Conservation (phyloP, 176 grass and related monocot genomes). For the Carex littledalei region DNA sequence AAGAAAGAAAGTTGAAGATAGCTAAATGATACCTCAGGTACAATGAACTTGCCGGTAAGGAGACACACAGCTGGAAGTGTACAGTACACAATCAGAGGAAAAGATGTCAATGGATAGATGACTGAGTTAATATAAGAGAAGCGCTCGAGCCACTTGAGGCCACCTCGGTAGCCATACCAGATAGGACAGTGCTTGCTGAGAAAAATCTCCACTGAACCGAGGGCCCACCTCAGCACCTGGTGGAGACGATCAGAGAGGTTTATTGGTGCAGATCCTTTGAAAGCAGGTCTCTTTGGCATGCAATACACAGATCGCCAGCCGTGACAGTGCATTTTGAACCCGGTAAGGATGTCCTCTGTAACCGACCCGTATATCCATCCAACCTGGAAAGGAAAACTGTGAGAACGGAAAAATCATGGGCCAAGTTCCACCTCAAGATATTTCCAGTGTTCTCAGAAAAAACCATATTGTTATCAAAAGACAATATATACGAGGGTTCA, state of each 20-base stretch:
- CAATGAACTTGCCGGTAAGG: conserved; percentile 44
- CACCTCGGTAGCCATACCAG: conserved; percentile 49
- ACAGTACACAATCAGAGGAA: conserved; percentile 45
- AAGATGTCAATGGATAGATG: conserved; percentile 49
- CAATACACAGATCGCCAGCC: conserved; percentile 56
- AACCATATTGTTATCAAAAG: too few relatives aligned
- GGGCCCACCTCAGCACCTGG: conserved; percentile 48
- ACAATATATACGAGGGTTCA: too few relatives aligned
- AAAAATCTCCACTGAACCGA: conserved; percentile 52
- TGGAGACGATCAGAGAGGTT: conserved; percentile 49
- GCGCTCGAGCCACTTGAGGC: conserved; percentile 40
- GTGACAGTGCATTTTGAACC: conserved; percentile 54
- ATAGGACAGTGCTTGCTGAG: conserved; percentile 56
- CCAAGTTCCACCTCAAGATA: not conserved
- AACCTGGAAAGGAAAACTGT: conserved; percentile 23
- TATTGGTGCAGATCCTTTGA: conserved; percentile 47
- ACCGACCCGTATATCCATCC: conserved; percentile 54
- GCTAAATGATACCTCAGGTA: conserved; percentile 34
- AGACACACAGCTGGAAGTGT: conserved; percentile 47
- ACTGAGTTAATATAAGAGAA: conserved; percentile 48
- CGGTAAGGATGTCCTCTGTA: conserved; percentile 45
- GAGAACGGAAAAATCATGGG: not conserved
- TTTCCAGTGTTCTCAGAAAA: not conserved
- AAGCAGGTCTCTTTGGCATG: conserved; percentile 42
- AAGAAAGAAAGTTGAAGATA: not conserved